Evolutionary conservation across 768 basidiomycete genomes (phyloP).

Genomic region (Boletus edulis): DNA sequence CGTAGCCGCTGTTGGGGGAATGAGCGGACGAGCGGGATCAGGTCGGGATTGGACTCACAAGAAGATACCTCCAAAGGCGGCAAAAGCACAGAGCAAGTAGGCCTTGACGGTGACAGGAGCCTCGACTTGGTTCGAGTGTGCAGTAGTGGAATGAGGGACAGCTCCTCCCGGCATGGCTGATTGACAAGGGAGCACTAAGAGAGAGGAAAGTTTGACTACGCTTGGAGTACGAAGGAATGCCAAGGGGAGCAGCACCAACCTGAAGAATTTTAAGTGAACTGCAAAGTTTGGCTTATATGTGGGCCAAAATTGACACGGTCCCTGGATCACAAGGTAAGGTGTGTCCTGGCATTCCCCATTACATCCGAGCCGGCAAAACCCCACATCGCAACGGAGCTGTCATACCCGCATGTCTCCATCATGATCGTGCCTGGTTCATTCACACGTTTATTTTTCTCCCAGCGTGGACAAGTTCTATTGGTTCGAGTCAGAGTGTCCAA

Average conservation of each 20-base stretch:
- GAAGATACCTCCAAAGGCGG: slow-evolving; percentile 36
- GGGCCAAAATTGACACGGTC: slow-evolving; percentile 1
- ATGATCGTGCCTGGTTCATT: slow-evolving; percentile 5
- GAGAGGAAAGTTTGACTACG: neutral
- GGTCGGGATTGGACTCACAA: slow-evolving; percentile 25
- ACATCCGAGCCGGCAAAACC: slow-evolving; percentile 6
- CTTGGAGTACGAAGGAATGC: neutral
- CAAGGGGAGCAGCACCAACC: neutral
- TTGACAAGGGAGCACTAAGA: neutral
- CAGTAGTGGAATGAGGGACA: neutral
- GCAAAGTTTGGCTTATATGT: neutral
- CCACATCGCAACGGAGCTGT: slow-evolving; percentile 22
- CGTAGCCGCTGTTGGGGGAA: slow-evolving; percentile 50
- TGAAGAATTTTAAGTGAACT: slow-evolving; percentile 3
- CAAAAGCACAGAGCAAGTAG: slow-evolving; percentile 32
- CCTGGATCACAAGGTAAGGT: neutral
- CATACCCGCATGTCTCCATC: slow-evolving; percentile 17
- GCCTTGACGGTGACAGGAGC: slow-evolving; percentile 25
- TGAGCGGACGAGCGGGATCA: neutral
- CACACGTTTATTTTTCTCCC: neutral
- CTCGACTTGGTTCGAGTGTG: slow-evolving; percentile 9
- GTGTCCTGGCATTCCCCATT: slow-evolving; percentile 3
- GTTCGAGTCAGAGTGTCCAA: too few relatives aligned
- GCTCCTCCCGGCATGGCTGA: slow-evolving; percentile 20
- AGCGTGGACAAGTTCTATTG: too few relatives aligned